phyloP scores from a whole-genome alignment of 164 flowering plant species.

The Platanus orientalis region DNA sequence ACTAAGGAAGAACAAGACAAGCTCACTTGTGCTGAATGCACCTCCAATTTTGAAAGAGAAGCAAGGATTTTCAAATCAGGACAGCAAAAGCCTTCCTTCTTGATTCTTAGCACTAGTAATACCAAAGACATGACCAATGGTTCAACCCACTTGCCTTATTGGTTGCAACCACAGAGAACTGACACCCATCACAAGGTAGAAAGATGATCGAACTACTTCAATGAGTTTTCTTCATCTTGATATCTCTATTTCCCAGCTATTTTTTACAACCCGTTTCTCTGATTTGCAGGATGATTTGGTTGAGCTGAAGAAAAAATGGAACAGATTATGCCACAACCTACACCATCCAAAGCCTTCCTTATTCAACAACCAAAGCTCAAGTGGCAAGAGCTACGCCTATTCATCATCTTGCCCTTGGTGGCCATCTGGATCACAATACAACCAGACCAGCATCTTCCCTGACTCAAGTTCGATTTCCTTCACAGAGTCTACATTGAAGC shows the following conservation, averaged over 20 bases:
- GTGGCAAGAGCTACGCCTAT: conserved; percentile 26
- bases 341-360: conserved; percentile 39
- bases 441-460: conserved; percentile 24
- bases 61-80: conserved; percentile 39
- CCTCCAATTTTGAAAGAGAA: conserved; percentile 63
- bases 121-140: conserved; percentile 21
- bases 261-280: neutral
- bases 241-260: neutral
- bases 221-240: neutral
- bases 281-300: conserved; percentile 49
- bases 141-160: conserved; percentile 45
- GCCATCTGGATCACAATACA: conserved; percentile 23
- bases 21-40: conserved; percentile 65
- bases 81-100: conserved; percentile 28
- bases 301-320: conserved; percentile 67
- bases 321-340: conserved; percentile 49
- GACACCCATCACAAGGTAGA: conserved; percentile 47
- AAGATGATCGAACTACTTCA: neutral
- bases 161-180: conserved; percentile 48
- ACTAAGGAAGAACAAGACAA: conserved; percentile 46
- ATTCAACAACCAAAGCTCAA: conserved; percentile 20
- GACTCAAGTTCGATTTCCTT: conserved; percentile 48
- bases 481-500: conserved; percentile 25
- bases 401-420: conserved; percentile 40
- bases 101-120: conserved; percentile 13